Conservation (phyloP, 1,284 basidiomycete species). For the Leccinum pachyderme region DNA sequence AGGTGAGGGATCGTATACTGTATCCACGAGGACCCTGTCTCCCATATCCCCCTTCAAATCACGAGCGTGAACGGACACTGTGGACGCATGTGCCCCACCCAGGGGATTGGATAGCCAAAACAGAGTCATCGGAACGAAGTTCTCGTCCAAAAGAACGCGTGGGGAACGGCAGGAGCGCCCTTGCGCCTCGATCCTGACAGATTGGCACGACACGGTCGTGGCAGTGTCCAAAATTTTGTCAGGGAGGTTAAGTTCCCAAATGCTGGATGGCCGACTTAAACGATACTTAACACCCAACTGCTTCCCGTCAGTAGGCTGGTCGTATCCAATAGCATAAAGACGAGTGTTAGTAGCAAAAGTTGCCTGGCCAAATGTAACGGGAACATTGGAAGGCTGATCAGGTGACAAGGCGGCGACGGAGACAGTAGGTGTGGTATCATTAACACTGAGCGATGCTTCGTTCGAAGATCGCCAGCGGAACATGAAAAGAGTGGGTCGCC, state of each 20-base stretch:
- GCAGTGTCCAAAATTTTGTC: background rate
- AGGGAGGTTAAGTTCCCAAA: conserved; percentile 48
- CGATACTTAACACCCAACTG: conserved; percentile 62
- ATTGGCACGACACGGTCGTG: conserved; percentile 15
- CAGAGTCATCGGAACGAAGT: conserved; percentile 31
- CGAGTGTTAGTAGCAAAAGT: conserved; percentile 44
- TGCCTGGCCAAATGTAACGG: conserved; percentile 53
- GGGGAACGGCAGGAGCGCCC: conserved; percentile 58
- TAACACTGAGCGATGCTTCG: background rate
- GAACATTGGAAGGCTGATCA: conserved; percentile 11
- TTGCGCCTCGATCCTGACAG: conserved; percentile 40
- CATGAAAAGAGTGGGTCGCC: conserved; percentile 49
- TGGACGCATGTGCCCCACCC: conserved; percentile 62
- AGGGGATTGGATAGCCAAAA: conserved; percentile 56
- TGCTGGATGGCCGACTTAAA: conserved; percentile 56
- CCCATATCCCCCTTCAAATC: conserved; percentile 26
- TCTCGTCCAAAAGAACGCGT: conserved; percentile 38
- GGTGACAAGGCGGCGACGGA: conserved; percentile 15
- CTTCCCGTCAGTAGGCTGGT: conserved; percentile 53
- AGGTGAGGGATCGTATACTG: conserved; percentile 38
- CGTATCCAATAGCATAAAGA: conserved; percentile 62
- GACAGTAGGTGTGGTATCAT: background rate
- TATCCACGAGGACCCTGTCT: conserved; percentile 30
- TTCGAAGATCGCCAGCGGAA: conserved; percentile 40
- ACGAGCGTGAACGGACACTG: conserved; percentile 48